A percentile compares a stretch with the other conserved stretches of the same genome.
Evolutionary conservation across 164 flowering plant species (phyloP).

Genomic region (Tinospora cordifolia): DNA sequence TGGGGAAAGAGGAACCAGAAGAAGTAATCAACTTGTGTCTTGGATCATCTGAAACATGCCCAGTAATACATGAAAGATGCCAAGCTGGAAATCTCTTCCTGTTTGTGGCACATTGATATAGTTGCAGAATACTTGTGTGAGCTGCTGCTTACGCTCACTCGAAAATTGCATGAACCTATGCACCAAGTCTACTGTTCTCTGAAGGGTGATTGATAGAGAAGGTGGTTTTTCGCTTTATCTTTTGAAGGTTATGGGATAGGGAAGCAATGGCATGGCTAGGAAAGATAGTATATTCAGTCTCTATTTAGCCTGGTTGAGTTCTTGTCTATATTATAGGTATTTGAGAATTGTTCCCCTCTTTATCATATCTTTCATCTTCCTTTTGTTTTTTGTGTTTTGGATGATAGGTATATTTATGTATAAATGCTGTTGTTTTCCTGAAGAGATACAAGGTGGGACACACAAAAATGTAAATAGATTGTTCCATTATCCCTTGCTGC

Average conservation of each 20-base stretch:
- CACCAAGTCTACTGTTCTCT: neutral
- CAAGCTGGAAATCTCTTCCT: neutral
- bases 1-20: constrained; percentile 51
- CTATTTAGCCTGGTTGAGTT: no score
- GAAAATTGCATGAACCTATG: neutral
- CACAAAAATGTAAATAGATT: no score
- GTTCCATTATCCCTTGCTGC: no score
- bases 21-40: neutral
- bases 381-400: no score
- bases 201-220: neutral
- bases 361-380: no score
- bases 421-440: no score
- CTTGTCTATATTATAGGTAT: no score
- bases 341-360: no score
- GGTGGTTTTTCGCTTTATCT: neutral
- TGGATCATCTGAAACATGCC: neutral
- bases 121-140: neutral
- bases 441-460: no score
- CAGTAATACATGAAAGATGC: neutral
- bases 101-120: neutral
- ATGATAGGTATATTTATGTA: no score
- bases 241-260: neutral
- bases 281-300: neutral
- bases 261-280: neutral
- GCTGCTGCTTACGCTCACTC: neutral